phyloP scores from a whole-genome alignment of 495 filamentous ascomycete species.

The Gamarada debralockiae region DNA sequence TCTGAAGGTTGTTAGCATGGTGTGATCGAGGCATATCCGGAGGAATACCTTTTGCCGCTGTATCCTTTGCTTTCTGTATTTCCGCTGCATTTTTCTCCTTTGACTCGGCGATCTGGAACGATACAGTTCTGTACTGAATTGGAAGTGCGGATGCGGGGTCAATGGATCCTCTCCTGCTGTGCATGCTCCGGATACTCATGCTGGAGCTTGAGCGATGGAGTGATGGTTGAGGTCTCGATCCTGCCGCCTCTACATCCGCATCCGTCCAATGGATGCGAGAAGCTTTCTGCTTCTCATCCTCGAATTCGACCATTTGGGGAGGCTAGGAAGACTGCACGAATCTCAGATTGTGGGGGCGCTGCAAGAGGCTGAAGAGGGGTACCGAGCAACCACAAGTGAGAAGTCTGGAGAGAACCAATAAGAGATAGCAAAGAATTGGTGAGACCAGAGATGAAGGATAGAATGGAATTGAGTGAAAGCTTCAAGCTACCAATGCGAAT shows the following conservation, averaged over 20 bases:
- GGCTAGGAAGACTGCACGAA: neutral
- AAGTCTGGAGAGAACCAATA: too few relatives aligned
- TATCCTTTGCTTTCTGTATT: constrained; percentile 36
- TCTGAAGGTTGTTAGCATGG: constrained; percentile 22
- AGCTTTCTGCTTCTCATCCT: constrained; percentile 9
- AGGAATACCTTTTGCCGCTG: constrained; percentile 36
- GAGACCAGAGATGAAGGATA: too few relatives aligned
- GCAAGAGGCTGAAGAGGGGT: too few relatives aligned
- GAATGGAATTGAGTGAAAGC: too few relatives aligned
- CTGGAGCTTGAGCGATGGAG: constrained; percentile 19
- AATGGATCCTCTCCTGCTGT: constrained; percentile 28
- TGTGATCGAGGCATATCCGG: neutral
- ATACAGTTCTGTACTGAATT: constrained; percentile 51
- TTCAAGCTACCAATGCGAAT: too few relatives aligned
- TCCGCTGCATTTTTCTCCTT: constrained; percentile 36
- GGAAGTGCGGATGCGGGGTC: constrained; percentile 46
- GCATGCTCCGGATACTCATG: constrained; percentile 22
- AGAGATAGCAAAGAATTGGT: too few relatives aligned
- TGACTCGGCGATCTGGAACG: constrained; percentile 49
- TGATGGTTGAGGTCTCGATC: neutral
- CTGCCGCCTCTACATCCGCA: constrained; percentile 15
- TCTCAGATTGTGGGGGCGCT: too few relatives aligned
- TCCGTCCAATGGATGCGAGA: constrained; percentile 19
- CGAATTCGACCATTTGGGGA: constrained; percentile 18
- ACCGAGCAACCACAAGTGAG: too few relatives aligned